Evolutionary conservation across 2,329 filamentous ascomycete species (phyloP).

Genomic region (Stromatinia cepivora): DNA sequence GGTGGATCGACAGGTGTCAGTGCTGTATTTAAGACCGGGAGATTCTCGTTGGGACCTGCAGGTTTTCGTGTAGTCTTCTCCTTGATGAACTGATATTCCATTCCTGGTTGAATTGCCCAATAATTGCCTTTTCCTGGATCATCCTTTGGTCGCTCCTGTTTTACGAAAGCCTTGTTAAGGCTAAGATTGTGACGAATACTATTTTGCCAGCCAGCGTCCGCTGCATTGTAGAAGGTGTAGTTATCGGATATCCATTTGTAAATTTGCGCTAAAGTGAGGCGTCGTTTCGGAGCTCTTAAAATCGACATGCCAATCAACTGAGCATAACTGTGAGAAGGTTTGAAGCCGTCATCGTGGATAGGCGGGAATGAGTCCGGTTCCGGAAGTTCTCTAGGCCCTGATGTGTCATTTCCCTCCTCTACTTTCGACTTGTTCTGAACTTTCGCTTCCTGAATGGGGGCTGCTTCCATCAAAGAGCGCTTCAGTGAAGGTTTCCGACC

Average conservation of each 20-base stretch:
- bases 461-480: slow-evolving; percentile 69
- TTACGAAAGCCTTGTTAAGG: slow-evolving; percentile 93
- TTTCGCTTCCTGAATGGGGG: slow-evolving; percentile 68
- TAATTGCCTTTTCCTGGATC: slow-evolving; percentile 98
- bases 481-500: slow-evolving; percentile 54
- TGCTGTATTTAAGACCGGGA: slow-evolving; percentile 36
- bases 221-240: slow-evolving; percentile 81
- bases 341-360: slow-evolving; percentile 81
- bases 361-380: slow-evolving; percentile 65
- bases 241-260: slow-evolving; percentile 99
- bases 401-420: slow-evolving; percentile 53
- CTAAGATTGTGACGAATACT: slow-evolving; percentile 98
- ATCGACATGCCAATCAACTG: slow-evolving; percentile 97
- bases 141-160: slow-evolving; percentile 93
- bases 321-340: slow-evolving; percentile 91
- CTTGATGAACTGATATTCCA: slow-evolving; percentile 86
- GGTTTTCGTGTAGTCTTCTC: slow-evolving; percentile 71
- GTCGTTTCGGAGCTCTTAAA: slow-evolving; percentile 76
- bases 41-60: slow-evolving; percentile 56
- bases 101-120: slow-evolving; percentile 89
- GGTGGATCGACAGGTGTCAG: slow-evolving; percentile 30
- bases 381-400: slow-evolving; percentile 41
- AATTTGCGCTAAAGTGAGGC: slow-evolving; percentile 88
- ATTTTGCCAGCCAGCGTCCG: slow-evolving; percentile 95
- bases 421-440: slow-evolving; percentile 64